Percentiles rank a stretch among this genome's conserved stretches.
Conservation (phyloP, 139 green algal genomes). For the Haematococcus lacustris region DNA sequence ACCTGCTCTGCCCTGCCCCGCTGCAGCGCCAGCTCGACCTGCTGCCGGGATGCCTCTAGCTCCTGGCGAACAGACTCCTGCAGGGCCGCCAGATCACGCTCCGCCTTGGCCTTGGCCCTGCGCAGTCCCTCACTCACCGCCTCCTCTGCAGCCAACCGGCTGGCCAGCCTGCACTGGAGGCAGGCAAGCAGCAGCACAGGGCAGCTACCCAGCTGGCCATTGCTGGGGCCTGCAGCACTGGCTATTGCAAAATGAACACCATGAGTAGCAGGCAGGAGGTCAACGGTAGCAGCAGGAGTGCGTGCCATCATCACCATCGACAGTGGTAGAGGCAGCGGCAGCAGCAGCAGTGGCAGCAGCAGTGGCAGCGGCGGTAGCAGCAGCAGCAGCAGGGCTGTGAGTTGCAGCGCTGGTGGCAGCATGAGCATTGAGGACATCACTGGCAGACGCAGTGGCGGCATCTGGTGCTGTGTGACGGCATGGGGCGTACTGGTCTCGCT, state of each 20-base stretch:
- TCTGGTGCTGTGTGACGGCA: no score
- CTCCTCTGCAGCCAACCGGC: conserved; percentile 24
- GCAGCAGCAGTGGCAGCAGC: no score
- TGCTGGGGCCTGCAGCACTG: no score
- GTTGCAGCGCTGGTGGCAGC: background rate
- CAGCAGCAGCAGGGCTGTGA: no score
- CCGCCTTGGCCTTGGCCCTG: conserved; percentile 38
- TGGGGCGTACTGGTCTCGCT: conserved; percentile 13
- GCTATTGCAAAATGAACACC: background rate
- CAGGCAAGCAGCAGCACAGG: no score
- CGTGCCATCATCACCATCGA: no score
- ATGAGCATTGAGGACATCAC: background rate
- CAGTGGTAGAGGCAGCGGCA: no score
- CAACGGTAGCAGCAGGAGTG: background rate
- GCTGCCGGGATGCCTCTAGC: conserved; percentile 44
- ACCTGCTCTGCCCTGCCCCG: conserved; percentile 47
- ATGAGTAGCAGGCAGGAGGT: background rate
- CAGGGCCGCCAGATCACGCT: conserved; percentile 40
- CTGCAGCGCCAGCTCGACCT: conserved; percentile 49
- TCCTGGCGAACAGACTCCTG: conserved; percentile 32
- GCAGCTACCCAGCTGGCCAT: no score
- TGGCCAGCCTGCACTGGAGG: conserved; percentile 2
- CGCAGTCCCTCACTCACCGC: conserved; percentile 22
- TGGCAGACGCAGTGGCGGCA: no score
- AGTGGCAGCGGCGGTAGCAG: no score